These are phyloP conservation scores for Pezicula neosporulosa DNA, from an alignment of 2,329 filamentous ascomycete species.

Conservation along the genomic window DNA sequence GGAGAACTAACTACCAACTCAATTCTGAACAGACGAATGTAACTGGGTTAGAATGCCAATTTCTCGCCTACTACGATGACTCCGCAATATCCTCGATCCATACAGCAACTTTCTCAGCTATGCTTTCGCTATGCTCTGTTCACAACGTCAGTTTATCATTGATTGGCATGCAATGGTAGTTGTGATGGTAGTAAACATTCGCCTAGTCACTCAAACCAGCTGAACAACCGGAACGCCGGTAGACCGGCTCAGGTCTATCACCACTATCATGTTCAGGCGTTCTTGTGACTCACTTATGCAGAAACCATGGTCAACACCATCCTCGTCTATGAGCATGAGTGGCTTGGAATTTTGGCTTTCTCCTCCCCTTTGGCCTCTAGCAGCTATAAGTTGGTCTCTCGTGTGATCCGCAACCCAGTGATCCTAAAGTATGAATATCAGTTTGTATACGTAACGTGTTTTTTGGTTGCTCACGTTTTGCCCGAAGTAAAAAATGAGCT, in stretches of 20 bases:
- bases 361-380: conserved; percentile 28
- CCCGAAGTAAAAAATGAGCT: conserved; percentile 59
- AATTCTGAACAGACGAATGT: too few relatives aligned
- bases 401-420: conserved; percentile 58
- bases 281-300: conserved; percentile 46
- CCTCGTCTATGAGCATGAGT: conserved; percentile 51
- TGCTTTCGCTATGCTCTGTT: conserved; percentile 38
- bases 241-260: not conserved
- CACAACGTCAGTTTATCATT: not conserved
- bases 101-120: conserved; percentile 39
- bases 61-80: too few relatives aligned
- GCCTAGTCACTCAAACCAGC: too few relatives aligned
- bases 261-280: too few relatives aligned
- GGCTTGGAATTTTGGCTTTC: conserved; percentile 32
- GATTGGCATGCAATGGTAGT: too few relatives aligned
- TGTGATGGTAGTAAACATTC: too few relatives aligned
- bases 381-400: conserved; percentile 53
- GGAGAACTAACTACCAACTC: too few relatives aligned
- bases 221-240: too few relatives aligned
- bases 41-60: too few relatives aligned
- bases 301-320: conserved; percentile 57
- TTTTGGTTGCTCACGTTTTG: conserved; percentile 29
- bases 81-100: conserved; percentile 21
- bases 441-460: not conserved
- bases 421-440: conserved; percentile 32